phyloP scores from a whole-genome alignment of 805 yeast species.

The Dipodascopsis tothii region DNA sequence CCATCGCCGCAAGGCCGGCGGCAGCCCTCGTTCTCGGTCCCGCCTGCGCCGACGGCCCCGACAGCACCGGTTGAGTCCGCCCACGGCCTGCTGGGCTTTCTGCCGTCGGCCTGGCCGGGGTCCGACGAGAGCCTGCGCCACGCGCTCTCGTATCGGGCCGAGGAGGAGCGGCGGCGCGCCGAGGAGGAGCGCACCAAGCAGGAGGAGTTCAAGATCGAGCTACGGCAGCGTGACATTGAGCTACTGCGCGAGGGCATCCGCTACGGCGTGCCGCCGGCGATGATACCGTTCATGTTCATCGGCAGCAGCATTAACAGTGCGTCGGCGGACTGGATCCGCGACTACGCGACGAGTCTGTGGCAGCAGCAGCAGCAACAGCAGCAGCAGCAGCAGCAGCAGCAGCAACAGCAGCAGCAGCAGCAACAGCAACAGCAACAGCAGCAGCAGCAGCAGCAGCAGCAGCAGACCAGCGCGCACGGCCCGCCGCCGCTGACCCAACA shows the following conservation, averaged over 20 bases:
- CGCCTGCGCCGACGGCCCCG: no score
- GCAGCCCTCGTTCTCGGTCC: no score
- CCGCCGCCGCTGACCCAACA: no score
- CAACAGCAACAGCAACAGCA: slow-evolving; percentile 5
- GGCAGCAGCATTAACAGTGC: slow-evolving; percentile 26
- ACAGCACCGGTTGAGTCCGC: no score
- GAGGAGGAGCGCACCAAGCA: slow-evolving; percentile 75
- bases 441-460: slow-evolving; percentile 5
- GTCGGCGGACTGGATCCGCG: slow-evolving; percentile 21
- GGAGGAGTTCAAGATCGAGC: slow-evolving; percentile 56
- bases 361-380: slow-evolving; percentile 18
- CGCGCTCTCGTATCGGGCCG: slow-evolving; percentile 21
- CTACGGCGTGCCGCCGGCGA: slow-evolving; percentile 51
- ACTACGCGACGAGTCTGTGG: slow-evolving; percentile 19
- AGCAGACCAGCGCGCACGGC: no score
- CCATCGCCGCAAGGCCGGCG: no score
- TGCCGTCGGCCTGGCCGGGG: slow-evolving; percentile 18
- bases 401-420: slow-evolving; percentile 2
- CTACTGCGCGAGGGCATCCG: slow-evolving; percentile 49
- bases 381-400: neutral
- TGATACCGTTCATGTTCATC: slow-evolving; percentile 53
- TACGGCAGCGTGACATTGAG: slow-evolving; percentile 47
- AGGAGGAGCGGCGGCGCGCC: slow-evolving; percentile 28
- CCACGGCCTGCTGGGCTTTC: slow-evolving; percentile 13
- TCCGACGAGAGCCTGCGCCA: slow-evolving; percentile 22